Evolutionary conservation across 176 grass and related monocot species (phyloP).

Genomic region (Musa beccarii): DNA sequence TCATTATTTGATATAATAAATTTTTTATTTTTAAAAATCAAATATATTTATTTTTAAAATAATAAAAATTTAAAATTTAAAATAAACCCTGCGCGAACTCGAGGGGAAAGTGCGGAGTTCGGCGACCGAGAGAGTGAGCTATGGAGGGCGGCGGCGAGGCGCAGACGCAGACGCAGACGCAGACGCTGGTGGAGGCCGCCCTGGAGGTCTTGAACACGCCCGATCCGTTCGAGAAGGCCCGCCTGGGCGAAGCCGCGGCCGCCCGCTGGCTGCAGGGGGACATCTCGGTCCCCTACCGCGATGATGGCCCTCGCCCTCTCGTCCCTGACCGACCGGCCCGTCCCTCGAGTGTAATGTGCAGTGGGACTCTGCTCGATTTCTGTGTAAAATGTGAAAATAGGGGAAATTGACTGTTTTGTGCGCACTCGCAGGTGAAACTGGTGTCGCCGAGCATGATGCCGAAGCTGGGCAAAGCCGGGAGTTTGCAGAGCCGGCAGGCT

Average conservation of each 20-base stretch:
- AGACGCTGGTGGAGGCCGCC: slow-evolving; percentile 69
- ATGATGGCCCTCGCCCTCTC: slow-evolving; percentile 1
- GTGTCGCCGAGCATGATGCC: slow-evolving; percentile 51
- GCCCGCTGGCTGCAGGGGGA: slow-evolving; percentile 44
- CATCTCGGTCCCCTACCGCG: slow-evolving; percentile 45
- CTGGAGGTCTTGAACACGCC: slow-evolving; percentile 53
- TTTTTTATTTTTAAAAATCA: too few species aligned
- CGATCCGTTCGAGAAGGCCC: slow-evolving; percentile 71
- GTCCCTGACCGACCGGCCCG: slow-evolving; percentile 57
- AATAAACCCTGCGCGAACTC: background rate
- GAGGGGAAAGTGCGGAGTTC: background rate
- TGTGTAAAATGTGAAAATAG: background rate
- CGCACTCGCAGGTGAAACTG: slow-evolving; percentile 26
- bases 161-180: slow-evolving; percentile 17
- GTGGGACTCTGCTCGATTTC: background rate
- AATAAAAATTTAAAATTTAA: too few species aligned
- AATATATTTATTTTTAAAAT: too few species aligned
- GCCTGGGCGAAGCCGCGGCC: slow-evolving; percentile 44
- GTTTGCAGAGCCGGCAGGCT: slow-evolving; percentile 64
- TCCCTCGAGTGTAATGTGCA: slow-evolving; percentile 32
- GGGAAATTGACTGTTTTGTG: background rate
- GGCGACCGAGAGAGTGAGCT: background rate
- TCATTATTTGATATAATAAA: too few species aligned
- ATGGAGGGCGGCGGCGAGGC: slow-evolving; percentile 10
- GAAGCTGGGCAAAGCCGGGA: slow-evolving; percentile 78